Evolutionary conservation across 352 stramenopile species (phyloP).

Genomic region (Pythium rishiriense): DNA sequence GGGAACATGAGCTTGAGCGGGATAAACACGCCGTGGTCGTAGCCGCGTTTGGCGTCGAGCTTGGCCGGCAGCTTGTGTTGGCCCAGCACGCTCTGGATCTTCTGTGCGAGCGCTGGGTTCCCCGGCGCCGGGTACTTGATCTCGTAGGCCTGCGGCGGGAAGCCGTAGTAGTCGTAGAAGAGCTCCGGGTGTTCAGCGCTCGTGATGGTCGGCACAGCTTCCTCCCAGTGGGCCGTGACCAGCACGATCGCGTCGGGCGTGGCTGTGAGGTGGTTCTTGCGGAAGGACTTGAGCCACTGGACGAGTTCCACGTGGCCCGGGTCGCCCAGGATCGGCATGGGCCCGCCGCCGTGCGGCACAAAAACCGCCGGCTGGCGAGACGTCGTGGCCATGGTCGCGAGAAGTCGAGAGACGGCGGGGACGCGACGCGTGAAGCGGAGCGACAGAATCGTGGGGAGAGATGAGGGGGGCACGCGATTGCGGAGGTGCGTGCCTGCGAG

Average conservation of each 20-base stretch:
- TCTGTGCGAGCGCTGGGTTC: constrained; percentile 58
- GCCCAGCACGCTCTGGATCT: constrained; percentile 64
- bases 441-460: no score
- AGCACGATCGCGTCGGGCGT: constrained; percentile 76
- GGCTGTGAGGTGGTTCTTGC: constrained; percentile 28
- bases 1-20: constrained; percentile 89
- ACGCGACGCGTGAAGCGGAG: no score
- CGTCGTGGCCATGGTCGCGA: no score
- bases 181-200: constrained; percentile 28
- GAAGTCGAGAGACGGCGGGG: no score
- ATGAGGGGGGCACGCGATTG: no score
- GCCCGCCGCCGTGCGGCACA: constrained; percentile 54
- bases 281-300: constrained; percentile 47
- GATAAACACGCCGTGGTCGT: constrained; percentile 93
- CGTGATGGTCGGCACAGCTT: constrained; percentile 39
- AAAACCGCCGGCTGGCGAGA: constrained; percentile 19
- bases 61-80: constrained; percentile 46
- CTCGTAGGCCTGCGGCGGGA: constrained; percentile 85
- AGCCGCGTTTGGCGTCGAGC: constrained; percentile 64
- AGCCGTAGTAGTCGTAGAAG: constrained; percentile 92
- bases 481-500: no score
- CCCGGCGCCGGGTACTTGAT: constrained; percentile 83
- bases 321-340: constrained; percentile 60
- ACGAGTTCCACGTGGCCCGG: constrained; percentile 34
- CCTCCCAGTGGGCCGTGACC: constrained; percentile 87